Evolutionary conservation across 768 basidiomycete species (phyloP), one percentile per base, ranked within the genome.

Genomic region (Xerocomus brunneocitrinus): DNA sequence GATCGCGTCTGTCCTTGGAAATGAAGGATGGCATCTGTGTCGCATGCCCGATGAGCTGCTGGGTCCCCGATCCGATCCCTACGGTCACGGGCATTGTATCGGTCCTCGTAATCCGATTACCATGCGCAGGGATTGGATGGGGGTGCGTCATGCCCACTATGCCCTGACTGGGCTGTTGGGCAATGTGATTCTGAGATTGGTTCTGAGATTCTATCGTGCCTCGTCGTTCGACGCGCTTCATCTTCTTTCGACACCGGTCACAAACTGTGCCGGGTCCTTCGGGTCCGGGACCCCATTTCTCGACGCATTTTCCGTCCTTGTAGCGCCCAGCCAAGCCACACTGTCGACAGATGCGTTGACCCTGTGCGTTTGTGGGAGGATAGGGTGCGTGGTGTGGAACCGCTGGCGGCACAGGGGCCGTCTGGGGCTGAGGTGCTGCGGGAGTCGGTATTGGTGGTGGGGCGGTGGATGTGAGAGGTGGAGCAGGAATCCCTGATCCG

Each of bases 251-350:
- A 68, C 89, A 89, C 79, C 88, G 73, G 74, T 91, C 89, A 62
- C 88, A 91, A 0, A 91, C 88, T 0, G 89, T 91, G 22, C 88
- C 89, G 47, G 89, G 89, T 0, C 89, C 89, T 69, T 84, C 79
- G 44, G 89, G 89, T 4, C 89, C 89, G 24, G 89, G 88, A 1
- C 89, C 89, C 89, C 89, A 91, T 68, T 91, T 91, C 63, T 91
- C 89, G 48, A 91, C 88, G 64, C 89, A 91, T 59, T 89, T 89
- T 8, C 84, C 86, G 22, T 91, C 89, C 71, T 89, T 89, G 71
- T 90, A 91, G 1, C 88, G 73, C 0, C 89, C 89, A 0, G 81
- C 74, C 40, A 84, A 70, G 0, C 86, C 86, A 60, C 89, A 91
- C 61, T 87, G 85, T 6, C 87, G 74, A 65, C 89, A 90, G 45